Conservation (phyloP, 2,329 filamentous ascomycete genomes). For the Colletotrichum neosansevieriae region DNA sequence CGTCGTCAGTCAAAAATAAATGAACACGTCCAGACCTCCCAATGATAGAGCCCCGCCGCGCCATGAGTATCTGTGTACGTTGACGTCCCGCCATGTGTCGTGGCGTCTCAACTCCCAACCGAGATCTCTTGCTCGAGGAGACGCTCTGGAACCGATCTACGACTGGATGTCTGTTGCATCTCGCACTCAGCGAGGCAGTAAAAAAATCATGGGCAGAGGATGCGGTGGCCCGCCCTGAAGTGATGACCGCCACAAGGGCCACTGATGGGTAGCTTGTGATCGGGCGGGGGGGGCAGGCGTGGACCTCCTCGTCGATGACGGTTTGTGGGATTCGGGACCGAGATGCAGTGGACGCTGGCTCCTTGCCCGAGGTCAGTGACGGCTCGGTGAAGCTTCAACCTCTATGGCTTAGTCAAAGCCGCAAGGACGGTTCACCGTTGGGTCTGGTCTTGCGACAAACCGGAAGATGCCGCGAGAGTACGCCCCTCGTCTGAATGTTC, state of each 20-base stretch:
- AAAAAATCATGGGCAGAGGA: no score
- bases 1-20: conserved; percentile 36
- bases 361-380: not conserved
- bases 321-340: not conserved
- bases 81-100: not conserved
- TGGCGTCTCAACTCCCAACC: no score
- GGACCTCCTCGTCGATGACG: not conserved
- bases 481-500: not conserved
- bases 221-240: not conserved
- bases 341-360: not conserved
- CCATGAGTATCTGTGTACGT: not conserved
- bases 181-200: not conserved
- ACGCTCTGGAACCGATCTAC: not conserved
- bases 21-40: conserved; percentile 38
- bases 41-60: conserved; percentile 5
- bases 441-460: not conserved
- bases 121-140: not conserved
- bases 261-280: not conserved
- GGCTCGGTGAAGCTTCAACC: not conserved
- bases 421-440: not conserved
- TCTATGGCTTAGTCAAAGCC: not conserved
- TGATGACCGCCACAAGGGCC: no score
- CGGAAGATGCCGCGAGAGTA: conserved; percentile 6
- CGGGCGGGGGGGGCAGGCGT: not conserved
- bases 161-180: not conserved